These are phyloP conservation scores for Diversispora epigaea DNA, from an alignment of 192 early-diverging fungal genomes.

Conservation along the genomic window DNA sequence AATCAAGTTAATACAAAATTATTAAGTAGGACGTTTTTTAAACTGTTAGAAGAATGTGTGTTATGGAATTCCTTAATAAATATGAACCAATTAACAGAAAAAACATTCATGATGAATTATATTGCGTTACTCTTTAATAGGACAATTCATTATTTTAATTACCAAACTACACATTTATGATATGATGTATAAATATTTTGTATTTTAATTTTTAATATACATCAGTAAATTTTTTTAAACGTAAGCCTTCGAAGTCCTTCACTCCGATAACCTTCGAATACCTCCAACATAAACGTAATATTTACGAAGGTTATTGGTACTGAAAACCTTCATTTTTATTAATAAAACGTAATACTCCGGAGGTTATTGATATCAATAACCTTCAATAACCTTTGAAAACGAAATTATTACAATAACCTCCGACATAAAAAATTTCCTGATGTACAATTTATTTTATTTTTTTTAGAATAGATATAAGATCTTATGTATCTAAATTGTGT, in stretches of 20 bases:
- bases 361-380: no score
- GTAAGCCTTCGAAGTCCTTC: no score
- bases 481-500: constrained; percentile 25
- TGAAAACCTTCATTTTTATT: no score
- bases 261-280: no score
- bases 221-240: no score
- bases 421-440: no score
- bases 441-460: constrained; percentile 21
- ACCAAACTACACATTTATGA: constrained; percentile 22
- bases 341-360: no score
- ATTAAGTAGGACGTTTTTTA: constrained; percentile 24
- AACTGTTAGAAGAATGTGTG: constrained; percentile 27
- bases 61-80: constrained; percentile 28
- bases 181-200: constrained; percentile 29
- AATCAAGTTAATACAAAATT: constrained; percentile 25
- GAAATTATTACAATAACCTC: no score
- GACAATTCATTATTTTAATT: constrained; percentile 32
- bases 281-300: no score
- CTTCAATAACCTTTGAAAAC: no score
- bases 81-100: constrained; percentile 27
- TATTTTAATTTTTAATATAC: constrained; percentile 24
- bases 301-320: no score
- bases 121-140: constrained; percentile 19
- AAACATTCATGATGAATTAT: constrained; percentile 20
- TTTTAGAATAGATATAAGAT: constrained; percentile 24